These are phyloP conservation scores for Seminavis robusta DNA, from an alignment of 108 stramenopile genomes.

Conservation along the genomic window DNA sequence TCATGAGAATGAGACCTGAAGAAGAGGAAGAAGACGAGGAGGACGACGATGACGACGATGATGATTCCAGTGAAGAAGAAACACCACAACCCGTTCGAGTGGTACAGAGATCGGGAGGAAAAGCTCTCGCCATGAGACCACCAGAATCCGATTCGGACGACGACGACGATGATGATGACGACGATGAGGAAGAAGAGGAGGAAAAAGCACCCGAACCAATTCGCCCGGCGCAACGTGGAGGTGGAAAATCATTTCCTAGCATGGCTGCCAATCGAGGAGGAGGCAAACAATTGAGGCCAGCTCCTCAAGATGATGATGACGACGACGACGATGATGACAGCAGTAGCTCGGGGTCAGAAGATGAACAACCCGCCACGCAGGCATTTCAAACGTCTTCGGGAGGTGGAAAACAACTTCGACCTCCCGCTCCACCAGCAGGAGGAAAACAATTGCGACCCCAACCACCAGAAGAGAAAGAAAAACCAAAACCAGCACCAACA, in stretches of 20 bases:
- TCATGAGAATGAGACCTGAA: conserved; percentile 37
- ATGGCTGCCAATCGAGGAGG: conserved; percentile 23
- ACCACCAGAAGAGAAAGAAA: neutral
- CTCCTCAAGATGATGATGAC: conserved; percentile 18
- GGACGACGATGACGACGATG: conserved; percentile 14
- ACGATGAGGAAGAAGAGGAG: conserved; percentile 37
- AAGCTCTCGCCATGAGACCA: conserved; percentile 3
- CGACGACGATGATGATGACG: conserved; percentile 46
- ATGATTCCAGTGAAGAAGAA: conserved; percentile 24
- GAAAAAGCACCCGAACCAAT: conserved; percentile 14
- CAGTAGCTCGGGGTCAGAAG: conserved; percentile 27
- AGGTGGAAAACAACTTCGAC: conserved; percentile 15
- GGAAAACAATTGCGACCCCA: conserved; percentile 26
- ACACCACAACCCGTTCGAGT: conserved; percentile 10
- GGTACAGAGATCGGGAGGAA: conserved; percentile 10
- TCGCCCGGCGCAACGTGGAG: conserved; percentile 12
- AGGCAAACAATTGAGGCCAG: conserved; percentile 59
- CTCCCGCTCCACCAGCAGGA: conserved; percentile 6
- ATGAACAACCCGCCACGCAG: neutral
- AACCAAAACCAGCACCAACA: neutral
- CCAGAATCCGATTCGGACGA: conserved; percentile 27
- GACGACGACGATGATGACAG: conserved; percentile 22
- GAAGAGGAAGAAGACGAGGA: conserved; percentile 27
- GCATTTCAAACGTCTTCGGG: neutral
- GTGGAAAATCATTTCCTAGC: conserved; percentile 31